Base-by-base conservation (phyloP, 345 rosid genomes). In the Syzygium aromaticum region DNA sequence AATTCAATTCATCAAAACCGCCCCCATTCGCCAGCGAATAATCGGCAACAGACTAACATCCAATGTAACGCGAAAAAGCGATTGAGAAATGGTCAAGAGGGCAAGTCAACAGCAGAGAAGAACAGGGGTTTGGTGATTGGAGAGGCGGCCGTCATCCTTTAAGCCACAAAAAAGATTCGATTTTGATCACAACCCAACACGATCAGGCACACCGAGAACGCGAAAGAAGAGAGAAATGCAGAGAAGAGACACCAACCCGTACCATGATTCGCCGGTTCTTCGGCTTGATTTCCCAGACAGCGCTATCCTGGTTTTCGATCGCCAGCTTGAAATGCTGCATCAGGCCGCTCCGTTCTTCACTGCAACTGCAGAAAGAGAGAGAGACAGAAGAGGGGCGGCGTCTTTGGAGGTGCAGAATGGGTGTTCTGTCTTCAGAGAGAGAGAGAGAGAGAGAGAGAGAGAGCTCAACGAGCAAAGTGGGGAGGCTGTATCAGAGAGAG, bases 201-300 rank as follows among this genome's bases (percentile, higher is more conserved):
- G 25, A 51, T 5, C 54, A 9, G 57, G 38, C 25, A 14, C 82
- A 38, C 19, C 49, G 63, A 43, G 38, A 86, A 86, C 59, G 64
- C 8, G 43, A 52, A 77, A 40, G 88, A 28, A 27, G 49, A 51
- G 54, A 86, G 83, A 10, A 49, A 21, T 5, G 19, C 52, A 83
- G 49, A 40, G 17, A 54, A 19, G 40, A 6, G 59, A 38, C n/a
- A 19, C 21, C 21, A 38, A n/a, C 21, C 27, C 40, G 53, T 53
- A 94, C 96, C 96, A 93, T 93, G 90, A 93, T 92, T 92, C 93
- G 92, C 84, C 93, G 87, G 91, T 89, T 93, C 85, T 90, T 91
- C 54, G 93, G 94, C 91, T 89, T 93, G 87, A 93, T 86, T 89
- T 92, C 92, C 80, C 86, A 85, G 51, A 90, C 89, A 15, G 90